Conservation (phyloP, 306 rosid species). For the Alnus glutinosa region DNA sequence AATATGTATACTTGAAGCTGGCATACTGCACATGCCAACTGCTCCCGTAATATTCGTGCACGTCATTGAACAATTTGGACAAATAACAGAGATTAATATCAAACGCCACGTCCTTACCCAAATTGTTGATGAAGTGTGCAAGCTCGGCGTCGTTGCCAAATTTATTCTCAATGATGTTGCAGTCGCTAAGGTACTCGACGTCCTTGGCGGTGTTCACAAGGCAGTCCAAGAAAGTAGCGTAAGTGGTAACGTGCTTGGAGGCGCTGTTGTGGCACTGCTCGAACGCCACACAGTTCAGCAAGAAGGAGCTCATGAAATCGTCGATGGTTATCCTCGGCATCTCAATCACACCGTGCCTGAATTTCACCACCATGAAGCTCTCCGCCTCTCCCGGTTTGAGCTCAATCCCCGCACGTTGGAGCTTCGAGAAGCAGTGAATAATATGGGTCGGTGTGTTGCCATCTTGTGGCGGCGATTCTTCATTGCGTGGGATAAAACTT, state of each 20-base stretch:
- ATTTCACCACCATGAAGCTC: conserved; percentile 33
- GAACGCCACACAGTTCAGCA: conserved; percentile 43
- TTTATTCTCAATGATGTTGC: conserved; percentile 36
- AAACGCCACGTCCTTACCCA: conserved; percentile 48
- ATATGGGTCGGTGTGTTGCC: conserved; percentile 28
- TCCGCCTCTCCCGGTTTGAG: conserved; percentile 11
- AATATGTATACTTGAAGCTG: conserved; percentile 45
- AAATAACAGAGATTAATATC: conserved; percentile 40
- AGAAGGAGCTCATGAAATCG: conserved; percentile 41
- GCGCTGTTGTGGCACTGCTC: conserved; percentile 39
- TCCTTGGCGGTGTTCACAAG: conserved; percentile 37
- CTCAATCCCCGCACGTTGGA: conserved; percentile 37
- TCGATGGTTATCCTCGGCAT: conserved; percentile 44
- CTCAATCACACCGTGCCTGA: conserved; percentile 31
- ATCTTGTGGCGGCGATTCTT: background rate
- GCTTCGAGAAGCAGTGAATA: conserved; percentile 44
- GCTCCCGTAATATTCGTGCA: conserved; percentile 30
- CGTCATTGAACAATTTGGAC: conserved; percentile 38
- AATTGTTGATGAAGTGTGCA: conserved; percentile 31
- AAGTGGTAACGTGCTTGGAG: conserved; percentile 43
- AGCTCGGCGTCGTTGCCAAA: conserved; percentile 39
- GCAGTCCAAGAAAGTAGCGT: conserved; percentile 40
- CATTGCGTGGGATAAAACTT: conserved; percentile 29
- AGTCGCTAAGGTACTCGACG: conserved; percentile 40
- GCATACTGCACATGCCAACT: conserved; percentile 46